Evolutionary conservation across 2,329 filamentous ascomycete species (phyloP).

Genomic region (Daldinia sp.): DNA sequence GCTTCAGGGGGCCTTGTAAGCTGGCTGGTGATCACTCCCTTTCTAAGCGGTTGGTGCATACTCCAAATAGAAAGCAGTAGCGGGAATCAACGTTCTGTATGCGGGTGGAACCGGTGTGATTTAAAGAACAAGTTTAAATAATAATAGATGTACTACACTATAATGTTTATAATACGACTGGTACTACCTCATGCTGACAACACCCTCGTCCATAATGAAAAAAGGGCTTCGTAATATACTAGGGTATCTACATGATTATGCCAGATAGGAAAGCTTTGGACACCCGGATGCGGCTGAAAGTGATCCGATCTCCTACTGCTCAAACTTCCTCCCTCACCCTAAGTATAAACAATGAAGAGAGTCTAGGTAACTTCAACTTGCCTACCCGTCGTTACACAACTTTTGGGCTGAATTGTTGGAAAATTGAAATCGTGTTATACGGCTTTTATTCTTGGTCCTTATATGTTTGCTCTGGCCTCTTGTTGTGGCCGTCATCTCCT

Average conservation of each 20-base stretch:
- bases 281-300: conserved; percentile 25
- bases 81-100: conserved; percentile 16
- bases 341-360: neutral
- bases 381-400: conserved; percentile 15
- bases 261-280: conserved; percentile 7
- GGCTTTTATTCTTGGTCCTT: neutral
- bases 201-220: conserved; percentile 11
- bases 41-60: conserved; percentile 16
- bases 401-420: conserved; percentile 6
- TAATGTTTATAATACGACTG: neutral
- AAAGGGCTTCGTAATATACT: conserved; percentile 6
- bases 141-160: neutral
- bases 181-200: conserved; percentile 19
- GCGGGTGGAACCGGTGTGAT: conserved; percentile 32
- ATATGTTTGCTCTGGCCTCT: neutral
- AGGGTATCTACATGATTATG: neutral
- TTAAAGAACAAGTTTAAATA: neutral
- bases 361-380: conserved; percentile 6
- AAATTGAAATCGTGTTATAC: neutral
- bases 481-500: neutral
- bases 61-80: conserved; percentile 12
- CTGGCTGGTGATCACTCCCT: conserved; percentile 31
- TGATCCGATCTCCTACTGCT: neutral
- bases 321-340: neutral
- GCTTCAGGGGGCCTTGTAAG: conserved; percentile 1